Evolutionary conservation across 257 asterid species (phyloP).

Genomic region (Buddleja alternifolia): DNA sequence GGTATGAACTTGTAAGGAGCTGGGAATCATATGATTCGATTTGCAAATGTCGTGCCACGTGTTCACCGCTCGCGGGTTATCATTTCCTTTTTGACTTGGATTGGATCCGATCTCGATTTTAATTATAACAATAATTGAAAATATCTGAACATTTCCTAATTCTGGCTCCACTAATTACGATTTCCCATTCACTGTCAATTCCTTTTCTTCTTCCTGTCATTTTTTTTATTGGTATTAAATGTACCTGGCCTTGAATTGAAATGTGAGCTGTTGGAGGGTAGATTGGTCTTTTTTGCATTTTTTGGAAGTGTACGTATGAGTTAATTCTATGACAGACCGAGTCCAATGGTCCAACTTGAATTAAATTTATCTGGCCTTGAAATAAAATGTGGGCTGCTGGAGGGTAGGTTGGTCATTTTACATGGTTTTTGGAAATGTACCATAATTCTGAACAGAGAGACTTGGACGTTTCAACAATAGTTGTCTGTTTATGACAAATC

Average conservation of each 20-base stretch:
- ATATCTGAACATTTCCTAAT: conserved; percentile 23
- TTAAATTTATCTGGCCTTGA: too few relatives aligned
- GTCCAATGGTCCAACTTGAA: too few relatives aligned
- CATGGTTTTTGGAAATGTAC: not conserved
- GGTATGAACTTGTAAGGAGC: not conserved
- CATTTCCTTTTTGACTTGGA: conserved; percentile 23
- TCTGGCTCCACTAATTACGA: conserved; percentile 4
- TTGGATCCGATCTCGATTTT: conserved; percentile 14
- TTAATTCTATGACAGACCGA: too few relatives aligned
- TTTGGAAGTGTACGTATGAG: not conserved
- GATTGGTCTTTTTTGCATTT: conserved; percentile 27
- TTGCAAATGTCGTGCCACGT: conserved; percentile 38
- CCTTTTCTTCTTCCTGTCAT: not conserved
- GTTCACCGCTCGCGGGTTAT: conserved; percentile 30
- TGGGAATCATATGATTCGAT: conserved; percentile 1
- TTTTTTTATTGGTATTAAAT: not conserved
- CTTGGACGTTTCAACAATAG: conserved; percentile 19
- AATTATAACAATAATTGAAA: not conserved
- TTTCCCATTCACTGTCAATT: not conserved
- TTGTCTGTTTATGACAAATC: conserved; percentile 19
- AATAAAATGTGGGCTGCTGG: conserved; percentile 35
- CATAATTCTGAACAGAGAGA: conserved; percentile 24
- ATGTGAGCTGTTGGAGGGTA: conserved; percentile 35
- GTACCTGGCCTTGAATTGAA: not conserved
- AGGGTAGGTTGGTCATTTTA: conserved; percentile 34